Percentiles rank a stretch among this genome's conserved stretches.
These are phyloP conservation scores for Phytophthora megakarya DNA, from an alignment of 352 stramenopile species.

Conservation along the genomic window DNA sequence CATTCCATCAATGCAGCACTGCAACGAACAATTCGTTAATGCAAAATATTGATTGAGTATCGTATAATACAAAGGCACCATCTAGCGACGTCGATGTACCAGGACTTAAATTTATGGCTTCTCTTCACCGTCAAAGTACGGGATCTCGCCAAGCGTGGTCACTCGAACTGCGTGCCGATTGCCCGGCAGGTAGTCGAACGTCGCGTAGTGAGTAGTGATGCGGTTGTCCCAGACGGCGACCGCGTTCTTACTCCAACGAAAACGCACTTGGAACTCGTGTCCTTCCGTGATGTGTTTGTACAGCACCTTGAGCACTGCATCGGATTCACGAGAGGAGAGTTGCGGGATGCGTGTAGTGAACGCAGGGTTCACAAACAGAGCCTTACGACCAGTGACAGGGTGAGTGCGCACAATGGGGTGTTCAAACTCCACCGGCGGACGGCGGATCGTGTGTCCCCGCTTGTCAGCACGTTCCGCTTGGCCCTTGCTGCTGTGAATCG, in stretches of 20 bases:
- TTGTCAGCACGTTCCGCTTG: slow-evolving; percentile 37
- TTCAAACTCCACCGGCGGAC: slow-evolving; percentile 40
- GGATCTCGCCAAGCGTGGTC: slow-evolving; percentile 25
- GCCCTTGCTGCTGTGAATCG: slow-evolving; percentile 51
- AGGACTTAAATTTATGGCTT: background rate
- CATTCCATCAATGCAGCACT: no score
- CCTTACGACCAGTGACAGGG: slow-evolving; percentile 20
- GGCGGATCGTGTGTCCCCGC: slow-evolving; percentile 36
- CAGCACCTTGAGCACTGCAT: slow-evolving; percentile 19
- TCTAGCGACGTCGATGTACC: background rate
- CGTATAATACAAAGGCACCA: slow-evolving; percentile 4
- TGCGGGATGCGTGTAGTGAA: slow-evolving; percentile 49
- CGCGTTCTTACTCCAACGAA: slow-evolving; percentile 24
- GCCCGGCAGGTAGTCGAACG: slow-evolving; percentile 25
- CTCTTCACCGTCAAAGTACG: slow-evolving; percentile 3
- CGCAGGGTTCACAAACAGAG: slow-evolving; percentile 45
- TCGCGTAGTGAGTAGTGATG: slow-evolving; percentile 20
- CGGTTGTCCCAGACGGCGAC: slow-evolving; percentile 25
- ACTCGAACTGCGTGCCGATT: slow-evolving; percentile 25
- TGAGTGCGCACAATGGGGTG: slow-evolving; percentile 52
- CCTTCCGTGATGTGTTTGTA: slow-evolving; percentile 27
- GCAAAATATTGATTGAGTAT: background rate
- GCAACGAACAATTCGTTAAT: background rate
- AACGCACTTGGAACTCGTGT: slow-evolving; percentile 25
- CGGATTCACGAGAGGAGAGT: slow-evolving; percentile 43